Evolutionary conservation across 495 filamentous ascomycete genomes (phyloP).

Genomic region (Viridothelium virens): DNA sequence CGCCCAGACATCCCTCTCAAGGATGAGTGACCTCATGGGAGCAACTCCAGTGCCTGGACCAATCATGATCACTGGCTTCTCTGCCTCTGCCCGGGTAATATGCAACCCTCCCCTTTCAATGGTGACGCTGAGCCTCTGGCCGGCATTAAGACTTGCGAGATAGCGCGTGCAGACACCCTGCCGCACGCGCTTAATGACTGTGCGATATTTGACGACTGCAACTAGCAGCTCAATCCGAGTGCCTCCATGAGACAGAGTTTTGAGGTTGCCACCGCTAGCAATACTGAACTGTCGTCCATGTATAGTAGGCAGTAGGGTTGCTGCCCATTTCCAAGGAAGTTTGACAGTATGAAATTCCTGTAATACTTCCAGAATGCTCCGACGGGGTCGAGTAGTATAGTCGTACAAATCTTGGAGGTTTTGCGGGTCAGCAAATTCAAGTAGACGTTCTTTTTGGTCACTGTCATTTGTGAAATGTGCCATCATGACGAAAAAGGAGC

Average conservation of each 20-base stretch:
- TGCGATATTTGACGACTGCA: constrained; percentile 78
- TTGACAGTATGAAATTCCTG: constrained; percentile 80
- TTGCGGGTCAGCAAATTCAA: constrained; percentile 69
- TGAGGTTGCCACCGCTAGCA: constrained; percentile 59
- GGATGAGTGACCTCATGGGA: constrained; percentile 72
- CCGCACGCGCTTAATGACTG: constrained; percentile 75
- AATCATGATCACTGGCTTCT: constrained; percentile 64
- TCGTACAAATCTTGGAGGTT: constrained; percentile 89
- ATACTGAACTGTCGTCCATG: constrained; percentile 82
- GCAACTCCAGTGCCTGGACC: constrained; percentile 88
- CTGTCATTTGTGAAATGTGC: constrained; percentile 58
- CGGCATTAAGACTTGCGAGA: constrained; percentile 53
- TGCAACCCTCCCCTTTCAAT: constrained; percentile 53
- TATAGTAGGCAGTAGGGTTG: constrained; percentile 65
- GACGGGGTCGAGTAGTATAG: constrained; percentile 85
- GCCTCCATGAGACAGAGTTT: constrained; percentile 23
- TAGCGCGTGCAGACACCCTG: constrained; percentile 89
- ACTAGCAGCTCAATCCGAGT: constrained; percentile 66
- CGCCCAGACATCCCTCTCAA: constrained; percentile 51
- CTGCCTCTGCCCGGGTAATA: constrained; percentile 37
- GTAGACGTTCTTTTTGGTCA: constrained; percentile 67
- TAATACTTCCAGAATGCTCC: constrained; percentile 84
- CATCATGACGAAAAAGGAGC: constrained; percentile 71
- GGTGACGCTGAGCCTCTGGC: constrained; percentile 51
- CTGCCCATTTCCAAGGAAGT: constrained; percentile 65